Evolutionary conservation across 2,329 filamentous ascomycete species (phyloP), one percentile per base, ranked within the genome.

Genomic region (Trichophaea hybrida): DNA sequence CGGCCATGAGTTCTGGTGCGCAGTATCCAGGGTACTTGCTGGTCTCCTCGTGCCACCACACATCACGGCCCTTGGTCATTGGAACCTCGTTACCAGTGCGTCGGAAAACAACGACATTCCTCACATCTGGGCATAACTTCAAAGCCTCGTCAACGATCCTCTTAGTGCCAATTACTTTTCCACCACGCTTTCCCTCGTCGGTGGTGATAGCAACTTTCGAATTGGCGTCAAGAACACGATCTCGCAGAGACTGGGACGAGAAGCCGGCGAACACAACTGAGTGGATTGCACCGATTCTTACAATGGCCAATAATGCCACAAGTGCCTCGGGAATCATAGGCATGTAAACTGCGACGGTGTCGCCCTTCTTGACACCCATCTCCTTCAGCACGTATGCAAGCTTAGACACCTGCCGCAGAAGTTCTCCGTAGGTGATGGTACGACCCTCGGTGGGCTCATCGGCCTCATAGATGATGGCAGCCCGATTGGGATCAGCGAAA

Each of bases 251-350:
- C 73, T 96, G 91, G 60, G 91, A 86, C 34, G 90, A 96, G 79
- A 98, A 98, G 61, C 93, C 93, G 59, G 93, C 93, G 70, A 98
- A 98, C 66, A 98, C 86, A 58, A 98, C 91, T 0, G 93, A 97
- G 80, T 98, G 93, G 4, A 98, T 80, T 44, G 93, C 93, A 64
- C 93, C 93, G 68, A 98, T 94, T 71, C 93, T 88, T 40, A 84
- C 77, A 73, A 90, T 94, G 62, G 93, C 93, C 59, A 98, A 78
- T 73, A 98, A 87, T 57, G 93, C 85, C 69, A 98, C 78, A 60
- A 98, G 70, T 5, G 93, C 93, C 74, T 98, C 91, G 59, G 93
- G 93, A 73, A 98, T 95, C 93, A 98, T 98, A 72, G 93, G 93
- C 66, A 98, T 76, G 77, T 98, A 98, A 67, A 98, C 86, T 64